Base-by-base conservation (phyloP, 2,329 filamentous ascomycete species). In the Fusarium xyrophilum region DNA sequence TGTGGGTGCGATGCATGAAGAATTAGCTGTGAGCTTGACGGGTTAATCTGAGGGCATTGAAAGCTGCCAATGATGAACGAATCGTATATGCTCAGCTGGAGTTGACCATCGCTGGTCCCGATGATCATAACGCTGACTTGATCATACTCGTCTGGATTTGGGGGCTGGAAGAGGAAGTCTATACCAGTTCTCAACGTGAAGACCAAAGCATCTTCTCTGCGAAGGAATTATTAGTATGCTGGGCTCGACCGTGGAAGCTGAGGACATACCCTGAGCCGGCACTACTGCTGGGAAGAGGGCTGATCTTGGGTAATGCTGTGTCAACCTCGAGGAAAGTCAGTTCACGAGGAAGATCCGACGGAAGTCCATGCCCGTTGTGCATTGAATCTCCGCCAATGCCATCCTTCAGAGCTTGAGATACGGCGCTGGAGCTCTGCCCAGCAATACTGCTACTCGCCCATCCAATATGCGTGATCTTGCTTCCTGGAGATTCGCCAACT, bases 81-180 rank as follows among this genome's bases (percentile, higher is more conserved):
- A 76, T 97, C 91, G 76, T 95, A 95, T 48, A 97, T 93, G 70
- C 89, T 92, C 21, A 96, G 82, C 75, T 95, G 90, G 15, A 96
- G 83, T 21, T 82, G 85, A 12, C 91, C 91, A 67, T 92, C 86
- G 58, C 86, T 85, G 7, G 89, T 91, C 7, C 91, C 92, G 5
- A 92, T 86, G 8, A 95, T 82, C 81, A 96, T 89, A 68, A 95
- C 87, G 76, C 95, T 91, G 43, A 96, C 89, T n/a, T 88, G 85
- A 67, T 93, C 89, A 66, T 89, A 88, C 52, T 92, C 88, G 54
- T 87, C 86, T 36, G 87, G 84, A 61, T 87, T 84, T 33, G 85
- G 83, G 1, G 85, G 81, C 56, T 87, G 87, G 70, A 93, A 92
- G 28, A 92, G 84, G 36, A 90, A 88, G 68, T 93, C 90, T 28